A percentile compares a stretch with the other conserved stretches of the same genome.
Conservation (phyloP, 2,329 filamentous ascomycete species). For the Ceratocystiopsis sp. region DNA sequence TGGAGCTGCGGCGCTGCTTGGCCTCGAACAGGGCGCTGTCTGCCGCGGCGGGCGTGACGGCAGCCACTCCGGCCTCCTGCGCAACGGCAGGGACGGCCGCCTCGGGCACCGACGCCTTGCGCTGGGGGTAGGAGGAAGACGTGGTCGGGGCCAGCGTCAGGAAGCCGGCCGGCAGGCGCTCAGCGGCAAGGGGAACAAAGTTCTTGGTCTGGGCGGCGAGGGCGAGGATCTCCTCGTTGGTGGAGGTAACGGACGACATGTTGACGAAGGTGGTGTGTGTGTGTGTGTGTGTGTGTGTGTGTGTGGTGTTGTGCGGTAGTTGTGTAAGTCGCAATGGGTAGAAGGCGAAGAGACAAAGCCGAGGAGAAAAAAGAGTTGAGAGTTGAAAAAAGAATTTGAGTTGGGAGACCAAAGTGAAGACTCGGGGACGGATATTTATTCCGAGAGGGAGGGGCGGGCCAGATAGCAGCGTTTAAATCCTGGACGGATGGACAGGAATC, state of each 20-base stretch:
- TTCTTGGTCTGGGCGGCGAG: constrained; percentile 13
- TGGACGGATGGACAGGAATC: no score
- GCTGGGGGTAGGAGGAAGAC: constrained; percentile 36
- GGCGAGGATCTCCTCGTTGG: constrained; percentile 5
- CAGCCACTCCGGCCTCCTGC: constrained; percentile 1
- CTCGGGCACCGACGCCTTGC: constrained; percentile 9
- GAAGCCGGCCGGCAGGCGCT: constrained; percentile 22
- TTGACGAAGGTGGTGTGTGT: not conserved
- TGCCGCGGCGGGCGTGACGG: constrained; percentile 11
- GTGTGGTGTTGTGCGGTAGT: not conserved
- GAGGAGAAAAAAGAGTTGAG: no score
- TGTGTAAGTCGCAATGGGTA: not conserved
- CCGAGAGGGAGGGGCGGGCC: no score
- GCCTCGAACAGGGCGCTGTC: constrained; percentile 13
- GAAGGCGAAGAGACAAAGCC: no score
- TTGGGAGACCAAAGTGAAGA: no score
- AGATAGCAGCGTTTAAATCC: no score
- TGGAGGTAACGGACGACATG: constrained; percentile 5
- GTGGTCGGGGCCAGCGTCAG: constrained; percentile 41
- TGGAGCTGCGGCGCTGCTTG: constrained; percentile 33
- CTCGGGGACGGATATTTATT: no score
- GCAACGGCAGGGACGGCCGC: constrained; percentile 10
- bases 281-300: not conserved
- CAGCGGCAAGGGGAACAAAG: constrained; percentile 9
- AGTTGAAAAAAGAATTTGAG: no score